phyloP scores from a whole-genome alignment of 2,329 filamentous ascomycete genomes.

The Stachybotrys chartarum region DNA sequence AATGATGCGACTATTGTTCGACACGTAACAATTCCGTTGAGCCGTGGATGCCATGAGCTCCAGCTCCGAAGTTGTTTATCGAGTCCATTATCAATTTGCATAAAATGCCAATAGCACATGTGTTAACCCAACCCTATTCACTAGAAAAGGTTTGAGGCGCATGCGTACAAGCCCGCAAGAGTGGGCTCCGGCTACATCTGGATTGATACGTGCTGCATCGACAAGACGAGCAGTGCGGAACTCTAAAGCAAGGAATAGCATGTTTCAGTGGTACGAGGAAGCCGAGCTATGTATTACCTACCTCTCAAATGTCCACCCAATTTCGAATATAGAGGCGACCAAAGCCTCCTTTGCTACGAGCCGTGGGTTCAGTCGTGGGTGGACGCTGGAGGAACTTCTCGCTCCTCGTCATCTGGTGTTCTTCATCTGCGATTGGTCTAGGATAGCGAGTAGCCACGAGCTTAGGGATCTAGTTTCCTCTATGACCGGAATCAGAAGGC shows the following conservation, averaged over 20 bases:
- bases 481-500: no score
- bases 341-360: background rate
- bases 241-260: conserved; percentile 2
- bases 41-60: no score
- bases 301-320: conserved; percentile 2
- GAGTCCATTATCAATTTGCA: no score
- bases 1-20: no score
- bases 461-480: no score
- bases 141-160: conserved; percentile 10
- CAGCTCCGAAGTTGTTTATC: no score
- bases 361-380: conserved; percentile 4
- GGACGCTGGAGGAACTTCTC: conserved; percentile 5
- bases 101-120: no score
- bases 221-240: conserved; percentile 8
- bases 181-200: conserved; percentile 3
- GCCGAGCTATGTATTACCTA: conserved; percentile 6
- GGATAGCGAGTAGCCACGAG: no score
- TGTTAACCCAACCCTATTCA: no score
- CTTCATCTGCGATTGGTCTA: no score
- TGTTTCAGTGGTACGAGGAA: conserved; percentile 8
- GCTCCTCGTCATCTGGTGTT: background rate
- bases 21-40: no score
- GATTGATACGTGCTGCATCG: conserved; percentile 10
- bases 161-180: background rate
- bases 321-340: background rate